These are phyloP conservation scores for Dissophora globulifera DNA, from an alignment of 192 early-diverging fungal genomes.

Conservation along the genomic window DNA sequence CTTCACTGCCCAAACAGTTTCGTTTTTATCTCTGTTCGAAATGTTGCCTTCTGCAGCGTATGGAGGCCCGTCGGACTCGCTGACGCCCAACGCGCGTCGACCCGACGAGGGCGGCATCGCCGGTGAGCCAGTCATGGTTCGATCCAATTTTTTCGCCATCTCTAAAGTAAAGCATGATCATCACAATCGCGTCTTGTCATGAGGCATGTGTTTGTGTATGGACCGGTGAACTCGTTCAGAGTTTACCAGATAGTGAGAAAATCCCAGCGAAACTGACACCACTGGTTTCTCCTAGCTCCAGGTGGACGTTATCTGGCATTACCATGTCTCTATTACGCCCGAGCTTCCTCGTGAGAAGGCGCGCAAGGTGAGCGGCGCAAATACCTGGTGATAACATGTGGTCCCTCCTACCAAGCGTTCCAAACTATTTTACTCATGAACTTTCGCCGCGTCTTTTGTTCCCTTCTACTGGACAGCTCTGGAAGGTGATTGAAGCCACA, in stretches of 20 bases:
- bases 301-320: constrained; percentile 44
- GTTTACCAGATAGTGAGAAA: no score
- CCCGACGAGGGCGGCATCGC: constrained; percentile 51
- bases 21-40: no score
- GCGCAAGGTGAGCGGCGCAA: constrained; percentile 13
- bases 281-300: constrained; percentile 9
- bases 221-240: no score
- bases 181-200: no score
- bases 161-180: constrained; percentile 30
- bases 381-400: no score
- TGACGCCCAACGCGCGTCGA: constrained; percentile 56
- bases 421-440: no score
- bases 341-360: constrained; percentile 36
- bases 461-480: constrained; percentile 26
- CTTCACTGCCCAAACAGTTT: no score
- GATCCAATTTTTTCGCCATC: constrained; percentile 84
- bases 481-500: constrained; percentile 32
- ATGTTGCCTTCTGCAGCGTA: no score
- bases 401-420: no score
- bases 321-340: constrained; percentile 39
- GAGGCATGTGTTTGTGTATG: no score
- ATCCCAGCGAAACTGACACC: no score
- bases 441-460: neutral
- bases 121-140: constrained; percentile 56
- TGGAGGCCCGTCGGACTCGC: neutral